A percentile compares a stretch with the other conserved stretches of the same genome.
Conservation (phyloP, 2,329 filamentous ascomycete genomes). For the Annulohypoxylon truncatum region DNA sequence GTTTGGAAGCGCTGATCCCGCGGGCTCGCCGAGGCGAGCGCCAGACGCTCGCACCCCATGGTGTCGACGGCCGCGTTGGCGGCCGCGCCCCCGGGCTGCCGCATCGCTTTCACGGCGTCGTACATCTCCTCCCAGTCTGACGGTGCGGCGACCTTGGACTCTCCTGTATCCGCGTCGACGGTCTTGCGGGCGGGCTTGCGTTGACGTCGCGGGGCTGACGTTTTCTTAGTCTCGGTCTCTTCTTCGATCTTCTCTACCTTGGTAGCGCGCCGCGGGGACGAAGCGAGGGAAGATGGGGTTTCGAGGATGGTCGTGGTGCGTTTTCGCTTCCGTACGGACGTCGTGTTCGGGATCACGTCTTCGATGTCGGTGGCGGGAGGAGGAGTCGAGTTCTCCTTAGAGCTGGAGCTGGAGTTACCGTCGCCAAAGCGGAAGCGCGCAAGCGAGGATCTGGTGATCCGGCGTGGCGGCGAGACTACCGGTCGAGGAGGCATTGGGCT, state of each 20-base stretch:
- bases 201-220: slow-evolving; percentile 16
- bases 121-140: slow-evolving; percentile 80
- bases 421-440: slow-evolving; percentile 48
- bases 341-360: slow-evolving; percentile 43
- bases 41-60: slow-evolving; percentile 91
- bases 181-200: slow-evolving; percentile 47
- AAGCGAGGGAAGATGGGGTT: slow-evolving; percentile 1
- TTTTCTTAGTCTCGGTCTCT: slow-evolving; percentile 23
- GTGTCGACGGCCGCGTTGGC: slow-evolving; percentile 91
- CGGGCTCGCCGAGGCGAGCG: slow-evolving; percentile 61
- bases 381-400: slow-evolving; percentile 25
- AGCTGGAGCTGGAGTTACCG: slow-evolving; percentile 8
- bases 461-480: slow-evolving; percentile 44
- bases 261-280: slow-evolving; percentile 15
- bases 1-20: slow-evolving; percentile 83
- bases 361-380: slow-evolving; percentile 45
- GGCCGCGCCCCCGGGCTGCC: slow-evolving; percentile 63
- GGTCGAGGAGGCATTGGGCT: slow-evolving; percentile 41
- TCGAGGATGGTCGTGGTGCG: slow-evolving; percentile 32
- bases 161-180: slow-evolving; percentile 40
- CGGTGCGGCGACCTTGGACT: slow-evolving; percentile 42
- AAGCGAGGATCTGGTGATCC: slow-evolving; percentile 49
- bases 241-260: slow-evolving; percentile 37
- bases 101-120: slow-evolving; percentile 80
- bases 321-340: slow-evolving; percentile 45